Percentiles rank a stretch among this genome's conserved stretches.
Conservation (phyloP, 129 eudicot genomes). For the Ambrosia trifida region DNA sequence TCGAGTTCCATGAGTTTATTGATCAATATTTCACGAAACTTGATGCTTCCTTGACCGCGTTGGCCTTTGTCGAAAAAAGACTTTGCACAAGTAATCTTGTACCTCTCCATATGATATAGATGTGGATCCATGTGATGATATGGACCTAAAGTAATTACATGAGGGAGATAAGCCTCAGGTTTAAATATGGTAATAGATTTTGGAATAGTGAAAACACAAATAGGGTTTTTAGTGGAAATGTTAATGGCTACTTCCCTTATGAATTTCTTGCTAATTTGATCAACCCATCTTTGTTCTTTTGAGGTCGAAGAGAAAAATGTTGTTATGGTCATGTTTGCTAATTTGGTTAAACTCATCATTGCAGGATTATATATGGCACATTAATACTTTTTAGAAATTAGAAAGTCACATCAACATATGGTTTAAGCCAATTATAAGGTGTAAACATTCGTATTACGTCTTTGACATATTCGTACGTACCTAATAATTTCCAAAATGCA, state of each 20-base stretch:
- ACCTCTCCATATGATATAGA: slow-evolving; percentile 39
- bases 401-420: not conserved
- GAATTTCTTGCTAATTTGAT: slow-evolving; percentile 32
- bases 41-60: not conserved
- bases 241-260: slow-evolving; percentile 29
- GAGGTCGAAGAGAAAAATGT: slow-evolving; percentile 25
- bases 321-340: slow-evolving; percentile 26
- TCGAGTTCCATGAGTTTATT: slow-evolving; percentile 29
- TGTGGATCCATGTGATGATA: slow-evolving; percentile 43
- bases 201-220: slow-evolving; percentile 39
- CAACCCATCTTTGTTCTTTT: slow-evolving; percentile 45
- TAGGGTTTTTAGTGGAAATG: slow-evolving; percentile 27
- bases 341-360: not conserved
- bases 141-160: slow-evolving; percentile 43
- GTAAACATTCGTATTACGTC: slow-evolving; percentile 22
- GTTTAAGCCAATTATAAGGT: not conserved
- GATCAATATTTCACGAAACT: slow-evolving; percentile 25
- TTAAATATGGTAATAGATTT: slow-evolving; percentile 24
- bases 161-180: slow-evolving; percentile 51
- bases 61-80: not conserved
- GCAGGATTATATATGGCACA: not conserved
- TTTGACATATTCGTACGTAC: slow-evolving; percentile 10
- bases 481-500: slow-evolving; percentile 14
- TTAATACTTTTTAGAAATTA: slow-evolving; percentile 2
- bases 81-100: slow-evolving; percentile 35